Conservation (phyloP, 129 eudicot species). For the Gnaphalium uliginosum region DNA sequence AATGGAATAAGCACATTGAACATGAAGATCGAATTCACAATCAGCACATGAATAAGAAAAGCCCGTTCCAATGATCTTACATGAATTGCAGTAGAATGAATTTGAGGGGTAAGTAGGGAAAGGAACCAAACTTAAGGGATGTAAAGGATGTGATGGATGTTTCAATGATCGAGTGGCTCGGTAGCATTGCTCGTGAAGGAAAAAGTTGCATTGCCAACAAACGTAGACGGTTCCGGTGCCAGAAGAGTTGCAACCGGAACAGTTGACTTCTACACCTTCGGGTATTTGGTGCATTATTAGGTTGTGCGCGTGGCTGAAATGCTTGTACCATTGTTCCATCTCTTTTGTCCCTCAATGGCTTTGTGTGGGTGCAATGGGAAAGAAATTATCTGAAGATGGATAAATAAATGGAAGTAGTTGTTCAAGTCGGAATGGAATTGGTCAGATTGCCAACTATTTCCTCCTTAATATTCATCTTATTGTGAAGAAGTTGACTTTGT, state of each 20-base stretch:
- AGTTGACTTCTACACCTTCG: slow-evolving; percentile 33
- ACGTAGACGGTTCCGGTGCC: slow-evolving; percentile 26
- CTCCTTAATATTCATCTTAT: slow-evolving; percentile 20
- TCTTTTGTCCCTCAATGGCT: slow-evolving; percentile 12
- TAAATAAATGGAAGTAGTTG: slow-evolving; percentile 15
- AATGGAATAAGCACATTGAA: slow-evolving; percentile 54
- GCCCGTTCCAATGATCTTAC: slow-evolving; percentile 54
- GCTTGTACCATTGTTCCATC: slow-evolving; percentile 40
- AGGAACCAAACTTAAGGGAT: slow-evolving; percentile 61
- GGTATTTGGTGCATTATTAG: slow-evolving; percentile 38
- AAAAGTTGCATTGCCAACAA: slow-evolving; percentile 43
- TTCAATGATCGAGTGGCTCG: slow-evolving; percentile 50
- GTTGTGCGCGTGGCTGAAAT: slow-evolving; percentile 57
- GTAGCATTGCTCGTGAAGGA: slow-evolving; percentile 45
- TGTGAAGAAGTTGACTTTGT: slow-evolving; percentile 32
- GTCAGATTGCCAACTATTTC: slow-evolving; percentile 33
- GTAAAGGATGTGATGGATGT: slow-evolving; percentile 61
- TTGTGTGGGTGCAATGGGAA: slow-evolving; percentile 17
- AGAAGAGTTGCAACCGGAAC: slow-evolving; percentile 48
- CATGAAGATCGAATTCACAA: slow-evolving; percentile 73
- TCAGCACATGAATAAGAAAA: slow-evolving; percentile 60
- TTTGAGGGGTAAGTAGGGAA: slow-evolving; percentile 66
- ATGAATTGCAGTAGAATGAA: slow-evolving; percentile 60
- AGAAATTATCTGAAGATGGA: slow-evolving; percentile 17
- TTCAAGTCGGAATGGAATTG: slow-evolving; percentile 32